Base-by-base conservation (phyloP, 805 yeast genomes). In the Candida lessepsii region DNA sequence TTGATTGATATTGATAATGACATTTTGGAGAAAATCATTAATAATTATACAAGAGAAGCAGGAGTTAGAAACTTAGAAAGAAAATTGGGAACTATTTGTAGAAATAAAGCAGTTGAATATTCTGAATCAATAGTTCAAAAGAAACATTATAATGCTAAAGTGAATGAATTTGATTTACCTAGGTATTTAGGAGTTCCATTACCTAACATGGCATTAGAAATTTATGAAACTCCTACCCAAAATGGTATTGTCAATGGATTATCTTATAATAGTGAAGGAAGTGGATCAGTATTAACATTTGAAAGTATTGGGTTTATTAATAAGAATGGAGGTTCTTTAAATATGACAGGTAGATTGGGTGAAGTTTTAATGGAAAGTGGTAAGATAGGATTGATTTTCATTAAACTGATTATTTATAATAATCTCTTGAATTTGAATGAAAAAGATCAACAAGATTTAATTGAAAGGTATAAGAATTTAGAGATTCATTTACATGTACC, bases 41-140 rank as follows among this genome's bases (percentile, higher is more conserved):
- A 78, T 2, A 76, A 74, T 46, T 88, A 87, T 56, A 84, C 95
- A 0, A 69, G 90, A 39, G 96, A 88, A 58, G 78, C 95, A 0
- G 96, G 96, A 3, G 95, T 88, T 14, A 73, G 96, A 50, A 80
- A 76, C 44, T 68, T 89, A 45, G 96, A 88, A 53, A 71, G 96
- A 31, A 71, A 74, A 41, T 67, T 89, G 39, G 89, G 89, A 0
- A 71, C 86, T 0, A 70, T 89, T 20, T 88, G 95, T 52, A 74
- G 97, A 38, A 81, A 78, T 45, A 85, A 85, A 53, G 95, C 96
- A 0, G 88, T 86, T 32, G 89, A 84, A 54, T 77, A 66, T 51
- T 65, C 80, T 23, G 62, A 61, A 27, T 45, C 49, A 3, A 47
- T 60, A 32, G 53, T 43, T 2, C 19, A 16, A 15, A 16, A 28